phyloP scores from a whole-genome alignment of 805 yeast genomes.

The Candida khao-thaluensis region DNA sequence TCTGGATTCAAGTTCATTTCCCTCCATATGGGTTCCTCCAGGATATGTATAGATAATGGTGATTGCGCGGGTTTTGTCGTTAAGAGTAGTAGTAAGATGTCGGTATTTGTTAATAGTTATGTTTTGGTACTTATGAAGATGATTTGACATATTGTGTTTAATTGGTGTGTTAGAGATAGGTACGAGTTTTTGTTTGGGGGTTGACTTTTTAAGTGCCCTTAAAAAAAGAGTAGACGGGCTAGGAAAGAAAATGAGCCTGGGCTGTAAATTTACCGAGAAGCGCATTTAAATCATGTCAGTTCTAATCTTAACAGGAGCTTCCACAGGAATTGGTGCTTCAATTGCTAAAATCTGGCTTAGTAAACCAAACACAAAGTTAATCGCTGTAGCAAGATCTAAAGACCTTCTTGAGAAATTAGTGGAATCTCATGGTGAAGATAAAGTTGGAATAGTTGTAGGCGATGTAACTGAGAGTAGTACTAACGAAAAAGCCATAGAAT shows the following conservation, averaged over 20 bases:
- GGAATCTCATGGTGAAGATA: slow-evolving; percentile 43
- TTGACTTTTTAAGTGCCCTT: too few species aligned
- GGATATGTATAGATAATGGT: background rate
- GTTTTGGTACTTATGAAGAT: background rate
- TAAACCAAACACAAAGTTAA: slow-evolving; percentile 38
- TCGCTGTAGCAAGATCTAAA: slow-evolving; percentile 72
- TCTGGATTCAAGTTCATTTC: slow-evolving; percentile 44
- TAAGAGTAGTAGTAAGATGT: too few species aligned
- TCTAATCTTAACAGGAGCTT: slow-evolving; percentile 59
- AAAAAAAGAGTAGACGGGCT: too few species aligned
- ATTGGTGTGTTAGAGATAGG: too few species aligned
- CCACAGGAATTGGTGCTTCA: slow-evolving; percentile 81
- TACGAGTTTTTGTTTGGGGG: too few species aligned
- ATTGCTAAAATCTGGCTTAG: slow-evolving; percentile 55
- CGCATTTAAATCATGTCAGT: too few species aligned
- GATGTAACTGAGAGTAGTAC: slow-evolving; percentile 52
- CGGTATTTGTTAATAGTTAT: too few species aligned
- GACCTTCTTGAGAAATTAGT: slow-evolving; percentile 45
- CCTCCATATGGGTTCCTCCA: slow-evolving; percentile 4
- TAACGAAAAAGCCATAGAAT: slow-evolving; percentile 37
- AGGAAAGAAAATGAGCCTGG: too few species aligned
- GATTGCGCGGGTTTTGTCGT: slow-evolving; percentile 7
- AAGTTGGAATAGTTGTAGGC: slow-evolving; percentile 54
- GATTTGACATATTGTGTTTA: too few species aligned
- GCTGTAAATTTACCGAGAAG: too few species aligned